Evolutionary conservation across 2,329 filamentous ascomycete species (phyloP).

Genomic region (Paraconiothyrium sp.): DNA sequence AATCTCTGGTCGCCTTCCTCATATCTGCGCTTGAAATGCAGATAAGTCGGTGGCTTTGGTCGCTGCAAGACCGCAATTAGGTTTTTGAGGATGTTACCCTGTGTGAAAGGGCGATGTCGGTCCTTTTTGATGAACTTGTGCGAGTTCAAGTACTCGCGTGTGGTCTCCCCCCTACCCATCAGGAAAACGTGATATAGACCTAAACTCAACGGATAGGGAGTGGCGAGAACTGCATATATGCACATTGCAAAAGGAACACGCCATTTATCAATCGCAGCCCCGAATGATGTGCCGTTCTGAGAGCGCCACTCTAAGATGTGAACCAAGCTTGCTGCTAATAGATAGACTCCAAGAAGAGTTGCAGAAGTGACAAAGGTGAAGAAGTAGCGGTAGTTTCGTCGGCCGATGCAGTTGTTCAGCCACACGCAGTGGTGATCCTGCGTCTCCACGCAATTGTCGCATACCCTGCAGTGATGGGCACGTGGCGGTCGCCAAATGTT

Average conservation of each 20-base stretch:
- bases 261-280: constrained; percentile 72
- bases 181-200: constrained; percentile 92
- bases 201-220: constrained; percentile 83
- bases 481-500: constrained; percentile 96
- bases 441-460: constrained; percentile 96
- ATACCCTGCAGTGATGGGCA: constrained; percentile 94
- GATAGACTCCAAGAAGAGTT: constrained; percentile 78
- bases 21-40: constrained; percentile 83
- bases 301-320: constrained; percentile 80
- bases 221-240: constrained; percentile 78
- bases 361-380: constrained; percentile 86
- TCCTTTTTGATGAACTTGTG: constrained; percentile 95
- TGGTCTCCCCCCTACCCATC: constrained; percentile 91
- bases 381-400: constrained; percentile 98
- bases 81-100: constrained; percentile 78
- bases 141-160: constrained; percentile 92
- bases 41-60: constrained; percentile 86
- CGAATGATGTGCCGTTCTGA: constrained; percentile 72
- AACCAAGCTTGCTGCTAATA: constrained; percentile 79
- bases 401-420: constrained; percentile 97
- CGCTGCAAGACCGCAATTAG: constrained; percentile 83
- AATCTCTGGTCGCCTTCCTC: constrained; percentile 86
- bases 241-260: constrained; percentile 88
- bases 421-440: constrained; percentile 99
- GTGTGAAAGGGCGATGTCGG: constrained; percentile 88